Percentiles rank a stretch among this genome's conserved stretches.
Evolutionary conservation across 345 rosid genomes (phyloP).

Genomic region (Barbarea vulgaris): DNA sequence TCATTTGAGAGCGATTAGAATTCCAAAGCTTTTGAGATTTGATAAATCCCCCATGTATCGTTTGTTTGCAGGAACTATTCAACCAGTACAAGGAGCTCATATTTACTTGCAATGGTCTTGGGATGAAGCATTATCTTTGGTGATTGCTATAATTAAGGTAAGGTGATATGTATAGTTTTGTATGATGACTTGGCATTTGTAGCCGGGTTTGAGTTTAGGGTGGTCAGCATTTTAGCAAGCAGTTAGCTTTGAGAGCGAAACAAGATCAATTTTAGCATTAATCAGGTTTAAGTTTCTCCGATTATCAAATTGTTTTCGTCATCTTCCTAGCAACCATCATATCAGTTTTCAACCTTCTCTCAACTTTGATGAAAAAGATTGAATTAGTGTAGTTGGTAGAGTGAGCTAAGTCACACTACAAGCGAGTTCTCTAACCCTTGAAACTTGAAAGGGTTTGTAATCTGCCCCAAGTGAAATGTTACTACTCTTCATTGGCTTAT

Average conservation of each 20-base stretch:
- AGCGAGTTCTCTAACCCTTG: not conserved
- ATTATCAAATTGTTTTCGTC: not conserved
- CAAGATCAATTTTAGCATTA: not conserved
- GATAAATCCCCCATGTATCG: not conserved
- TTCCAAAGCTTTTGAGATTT: not conserved
- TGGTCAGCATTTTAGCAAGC: not conserved
- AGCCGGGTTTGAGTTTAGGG: not conserved
- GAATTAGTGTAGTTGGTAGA: not conserved
- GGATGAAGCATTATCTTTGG: conserved; percentile 76
- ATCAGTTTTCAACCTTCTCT: not conserved
- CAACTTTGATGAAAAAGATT: not conserved
- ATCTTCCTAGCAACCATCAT: not conserved
- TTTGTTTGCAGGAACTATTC: conserved; percentile 73
- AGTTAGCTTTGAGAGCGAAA: not conserved
- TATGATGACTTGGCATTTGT: conserved; percentile 14
- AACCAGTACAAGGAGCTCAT: conserved; percentile 85
- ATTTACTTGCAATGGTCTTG: conserved; percentile 93
- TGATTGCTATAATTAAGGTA: conserved; percentile 29
- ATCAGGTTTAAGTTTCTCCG: not conserved
- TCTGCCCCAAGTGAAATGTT: not conserved
- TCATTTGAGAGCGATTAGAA: not conserved
- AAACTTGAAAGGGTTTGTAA: not conserved
- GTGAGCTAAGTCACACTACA: not conserved
- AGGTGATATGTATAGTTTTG: conserved; percentile 15
- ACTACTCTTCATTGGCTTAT: not conserved